These are phyloP conservation scores for Xerocomus spinulosus DNA, from an alignment of 768 basidiomycete genomes.

Conservation along the genomic window DNA sequence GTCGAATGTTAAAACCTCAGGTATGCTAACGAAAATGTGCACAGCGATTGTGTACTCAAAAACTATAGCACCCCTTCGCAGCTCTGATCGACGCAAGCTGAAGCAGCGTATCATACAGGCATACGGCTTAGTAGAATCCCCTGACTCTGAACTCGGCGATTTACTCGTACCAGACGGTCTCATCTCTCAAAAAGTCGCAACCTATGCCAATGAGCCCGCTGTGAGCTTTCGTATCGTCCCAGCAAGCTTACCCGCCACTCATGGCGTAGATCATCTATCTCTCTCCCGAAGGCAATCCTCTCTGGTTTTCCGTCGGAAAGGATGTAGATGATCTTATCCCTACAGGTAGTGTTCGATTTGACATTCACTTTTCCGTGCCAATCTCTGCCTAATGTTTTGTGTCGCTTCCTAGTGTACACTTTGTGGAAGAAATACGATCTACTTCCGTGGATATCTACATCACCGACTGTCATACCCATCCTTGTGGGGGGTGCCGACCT, in stretches of 20 bases:
- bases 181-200: conserved; percentile 60
- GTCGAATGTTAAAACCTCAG: conserved; percentile 63
- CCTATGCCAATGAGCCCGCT: conserved; percentile 60
- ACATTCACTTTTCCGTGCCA: neutral
- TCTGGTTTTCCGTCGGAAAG: conserved; percentile 77
- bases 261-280: conserved; percentile 57
- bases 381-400: neutral
- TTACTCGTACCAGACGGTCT: conserved; percentile 72
- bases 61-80: conserved; percentile 54
- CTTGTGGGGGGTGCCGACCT: conserved; percentile 80
- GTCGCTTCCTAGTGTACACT: conserved; percentile 52
- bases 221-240: conserved; percentile 32
- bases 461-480: conserved; percentile 62
- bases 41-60: neutral
- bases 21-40: conserved; percentile 17
- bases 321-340: conserved; percentile 65
- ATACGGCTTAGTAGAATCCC: conserved; percentile 39
- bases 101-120: conserved; percentile 51
- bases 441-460: conserved; percentile 68
- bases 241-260: neutral
- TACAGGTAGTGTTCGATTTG: conserved; percentile 38
- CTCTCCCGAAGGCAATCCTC: conserved; percentile 59
- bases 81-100: conserved; percentile 70
- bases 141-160: conserved; percentile 63
- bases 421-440: conserved; percentile 71